Evolutionary conservation across 2,329 filamentous ascomycete species (phyloP).

Genomic region (Cladobotryum protrusum): DNA sequence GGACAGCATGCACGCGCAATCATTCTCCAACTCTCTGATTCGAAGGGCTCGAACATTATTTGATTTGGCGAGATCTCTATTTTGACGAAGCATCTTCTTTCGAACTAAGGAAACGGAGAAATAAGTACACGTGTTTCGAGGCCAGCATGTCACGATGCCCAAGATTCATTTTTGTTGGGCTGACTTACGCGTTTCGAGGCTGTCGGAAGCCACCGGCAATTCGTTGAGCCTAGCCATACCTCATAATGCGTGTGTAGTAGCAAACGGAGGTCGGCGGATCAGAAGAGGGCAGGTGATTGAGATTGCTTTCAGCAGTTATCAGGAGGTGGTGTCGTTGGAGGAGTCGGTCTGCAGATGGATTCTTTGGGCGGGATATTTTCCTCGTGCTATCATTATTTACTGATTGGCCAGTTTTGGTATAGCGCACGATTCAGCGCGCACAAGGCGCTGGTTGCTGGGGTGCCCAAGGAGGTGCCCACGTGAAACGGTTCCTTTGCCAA

Average conservation of each 20-base stretch:
- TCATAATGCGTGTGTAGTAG: conserved; percentile 31
- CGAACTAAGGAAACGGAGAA: conserved; percentile 50
- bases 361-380: conserved; percentile 14
- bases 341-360: conserved; percentile 7
- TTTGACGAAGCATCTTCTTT: conserved; percentile 73
- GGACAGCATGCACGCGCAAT: conserved; percentile 67
- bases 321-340: conserved; percentile 1
- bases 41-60: conserved; percentile 73
- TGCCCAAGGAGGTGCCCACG: conserved; percentile 11
- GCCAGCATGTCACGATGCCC: conserved; percentile 9
- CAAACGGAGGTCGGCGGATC: background rate
- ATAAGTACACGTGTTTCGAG: conserved; percentile 10
- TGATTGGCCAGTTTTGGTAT: conserved; percentile 21
- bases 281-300: background rate
- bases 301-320: background rate
- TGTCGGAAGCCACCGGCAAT: conserved; percentile 60
- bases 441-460: conserved; percentile 25
- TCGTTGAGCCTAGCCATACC: conserved; percentile 79
- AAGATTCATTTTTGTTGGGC: background rate
- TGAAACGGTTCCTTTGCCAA: background rate
- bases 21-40: conserved; percentile 70
- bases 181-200: conserved; percentile 62
- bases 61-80: conserved; percentile 72
- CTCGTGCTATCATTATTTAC: conserved; percentile 31
- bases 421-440: conserved; percentile 13